Conservation (phyloP, 148 eudicot species). For the Gaultheria prostrata region DNA sequence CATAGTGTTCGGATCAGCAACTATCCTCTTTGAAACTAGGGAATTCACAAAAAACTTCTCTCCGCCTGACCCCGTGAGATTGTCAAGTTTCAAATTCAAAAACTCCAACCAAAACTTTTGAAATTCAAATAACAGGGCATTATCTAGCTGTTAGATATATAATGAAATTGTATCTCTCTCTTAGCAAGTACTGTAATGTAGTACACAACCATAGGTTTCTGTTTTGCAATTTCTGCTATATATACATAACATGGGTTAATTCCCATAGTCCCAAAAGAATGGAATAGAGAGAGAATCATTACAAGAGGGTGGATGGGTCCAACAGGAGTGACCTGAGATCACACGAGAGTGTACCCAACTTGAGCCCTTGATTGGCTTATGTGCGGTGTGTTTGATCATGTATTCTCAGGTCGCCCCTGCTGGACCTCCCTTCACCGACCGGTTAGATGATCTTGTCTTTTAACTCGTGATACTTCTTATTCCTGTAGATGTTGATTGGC, state of each 20-base stretch:
- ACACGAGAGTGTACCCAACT: conserved; percentile 12
- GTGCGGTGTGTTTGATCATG: conserved; percentile 20
- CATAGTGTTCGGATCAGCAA: no score
- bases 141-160: no score
- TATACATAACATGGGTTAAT: not conserved
- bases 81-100: no score
- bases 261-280: not conserved
- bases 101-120: not conserved
- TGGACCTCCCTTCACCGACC: conserved; percentile 35
- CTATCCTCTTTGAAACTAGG: no score
- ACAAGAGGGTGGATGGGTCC: conserved; percentile 25
- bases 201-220: not conserved
- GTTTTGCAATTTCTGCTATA: not conserved
- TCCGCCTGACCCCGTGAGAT: no score
- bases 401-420: conserved; percentile 97
- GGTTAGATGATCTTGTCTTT: no score
- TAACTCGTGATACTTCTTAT: not conserved
- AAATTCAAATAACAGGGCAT: not conserved
- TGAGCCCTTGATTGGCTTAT: not conserved
- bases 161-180: not conserved
- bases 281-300: not conserved
- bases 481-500: no score
- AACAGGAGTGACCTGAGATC: conserved; percentile 38
- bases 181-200: not conserved
- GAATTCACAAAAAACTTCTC: no score